Conservation (phyloP, 352 stramenopile genomes). For the Globisporangium splendens region DNA sequence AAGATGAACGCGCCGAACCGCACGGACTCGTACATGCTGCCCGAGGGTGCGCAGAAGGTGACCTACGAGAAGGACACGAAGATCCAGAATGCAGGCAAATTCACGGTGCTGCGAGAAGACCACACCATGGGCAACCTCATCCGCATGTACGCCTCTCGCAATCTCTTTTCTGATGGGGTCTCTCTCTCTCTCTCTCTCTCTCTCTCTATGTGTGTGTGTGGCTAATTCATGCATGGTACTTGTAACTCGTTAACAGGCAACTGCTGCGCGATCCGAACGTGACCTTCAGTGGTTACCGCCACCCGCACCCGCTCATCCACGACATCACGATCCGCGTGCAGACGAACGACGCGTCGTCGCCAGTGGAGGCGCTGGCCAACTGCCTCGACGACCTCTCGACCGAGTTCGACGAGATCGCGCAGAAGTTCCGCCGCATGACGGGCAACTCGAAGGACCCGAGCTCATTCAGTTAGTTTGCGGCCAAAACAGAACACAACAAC, state of each 20-base stretch:
- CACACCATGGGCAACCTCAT: slow-evolving; percentile 98
- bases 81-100: slow-evolving; percentile 96
- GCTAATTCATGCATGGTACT: too few relatives aligned
- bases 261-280: slow-evolving; percentile 85
- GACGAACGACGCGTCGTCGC: slow-evolving; percentile 82
- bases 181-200: neutral
- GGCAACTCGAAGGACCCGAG: slow-evolving; percentile 84
- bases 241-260: slow-evolving; percentile 60
- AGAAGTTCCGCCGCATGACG: slow-evolving; percentile 78
- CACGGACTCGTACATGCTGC: slow-evolving; percentile 84
- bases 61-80: slow-evolving; percentile 96
- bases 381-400: slow-evolving; percentile 84
- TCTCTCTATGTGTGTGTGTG: too few relatives aligned
- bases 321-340: slow-evolving; percentile 95
- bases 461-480: slow-evolving; percentile 65
- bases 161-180: too few relatives aligned
- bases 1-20: slow-evolving; percentile 82
- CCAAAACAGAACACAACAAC: neutral
- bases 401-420: slow-evolving; percentile 84
- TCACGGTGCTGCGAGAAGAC: slow-evolving; percentile 98
- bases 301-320: slow-evolving; percentile 96
- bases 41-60: slow-evolving; percentile 88
- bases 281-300: slow-evolving; percentile 94
- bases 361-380: slow-evolving; percentile 76
- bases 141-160: slow-evolving; percentile 84